Evolutionary conservation across 2,329 filamentous ascomycete species (phyloP), one percentile per base, ranked within the genome.

Genomic region (Cryphonectria carpinicola): DNA sequence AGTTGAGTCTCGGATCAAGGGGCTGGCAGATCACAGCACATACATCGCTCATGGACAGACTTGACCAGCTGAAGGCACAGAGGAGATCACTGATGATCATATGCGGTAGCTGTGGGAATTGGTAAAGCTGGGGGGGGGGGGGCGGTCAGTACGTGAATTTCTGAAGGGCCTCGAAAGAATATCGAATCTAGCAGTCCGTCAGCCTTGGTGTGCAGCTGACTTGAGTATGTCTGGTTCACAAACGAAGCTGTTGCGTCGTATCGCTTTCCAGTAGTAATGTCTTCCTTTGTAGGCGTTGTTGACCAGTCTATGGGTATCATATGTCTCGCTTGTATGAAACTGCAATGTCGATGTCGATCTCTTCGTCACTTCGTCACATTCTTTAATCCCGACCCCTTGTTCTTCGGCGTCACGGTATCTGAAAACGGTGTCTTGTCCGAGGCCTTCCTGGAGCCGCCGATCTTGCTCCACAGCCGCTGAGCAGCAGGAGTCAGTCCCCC

Each of bases 401-500:
- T 80, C 66, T 78, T 79, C 7, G 85, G 82, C 6, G 84, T 86
- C 49, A 77, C 77, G 61, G 78, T 79, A 7, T 80, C 82, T 72
- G 77, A 78, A 65, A 84, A 82, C 1, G 82, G 81, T n/a, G 81
- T 82, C 60, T 75, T 76, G 1, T 80, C 77, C 46, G 78, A 79
- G 56, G 73, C 78, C 60, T 77, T 76, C 52, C 79, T 78, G 5
- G 76, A 77, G 67, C 77, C 84, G 54, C 82, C 87, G 74, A 93
- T 88, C 78, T 85, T 89, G 73, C 86, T 89, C 83, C 89, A 90
- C 46, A 94, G 80, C 72, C 89, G 85, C 78, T 90, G 88, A 3
- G 91, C 93, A 19, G 93, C 93, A 4, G 93, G 93, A 32, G 93
- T 95, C 77, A 95, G 81, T 5, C 83, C 83, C 25, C 83, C 84